Conservation (phyloP, 2,329 filamentous ascomycete species). For the Pestalotiopsis sp. region DNA sequence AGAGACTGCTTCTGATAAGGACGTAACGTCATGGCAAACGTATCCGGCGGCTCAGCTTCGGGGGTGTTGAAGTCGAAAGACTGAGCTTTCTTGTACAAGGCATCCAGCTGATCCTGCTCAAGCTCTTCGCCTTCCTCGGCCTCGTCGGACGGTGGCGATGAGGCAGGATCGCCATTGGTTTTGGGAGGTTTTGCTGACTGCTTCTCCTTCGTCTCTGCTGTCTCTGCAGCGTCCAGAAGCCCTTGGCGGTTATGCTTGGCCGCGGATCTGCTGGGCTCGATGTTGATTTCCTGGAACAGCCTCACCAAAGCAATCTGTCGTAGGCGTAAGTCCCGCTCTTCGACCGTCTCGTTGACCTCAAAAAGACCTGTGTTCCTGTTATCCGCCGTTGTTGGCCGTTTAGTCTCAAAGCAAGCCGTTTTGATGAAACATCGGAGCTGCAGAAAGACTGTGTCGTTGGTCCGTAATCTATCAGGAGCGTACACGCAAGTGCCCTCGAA, state of each 20-base stretch:
- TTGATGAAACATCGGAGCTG: constrained; percentile 81
- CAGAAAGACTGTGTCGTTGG: constrained; percentile 92
- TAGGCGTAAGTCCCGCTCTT: constrained; percentile 80
- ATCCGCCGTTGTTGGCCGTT: constrained; percentile 60
- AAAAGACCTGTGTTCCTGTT: constrained; percentile 76
- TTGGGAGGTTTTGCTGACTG: constrained; percentile 39
- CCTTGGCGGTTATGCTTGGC: constrained; percentile 81
- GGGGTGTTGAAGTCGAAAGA: constrained; percentile 95
- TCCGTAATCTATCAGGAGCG: constrained; percentile 78
- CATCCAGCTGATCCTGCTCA: constrained; percentile 92
- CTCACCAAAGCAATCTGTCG: constrained; percentile 87
- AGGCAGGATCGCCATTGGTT: constrained; percentile 34
- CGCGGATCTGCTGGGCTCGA: constrained; percentile 72
- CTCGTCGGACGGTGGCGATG: constrained; percentile 61
- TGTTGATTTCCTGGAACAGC: constrained; percentile 84
- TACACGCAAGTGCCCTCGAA: constrained; percentile 91
- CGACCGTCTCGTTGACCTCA: constrained; percentile 79
- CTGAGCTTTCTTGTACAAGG: constrained; percentile 92
- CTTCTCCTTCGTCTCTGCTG: constrained; percentile 74
- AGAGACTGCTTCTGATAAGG: constrained; percentile 95
- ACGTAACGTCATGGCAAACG: constrained; percentile 79
- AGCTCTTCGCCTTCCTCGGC: constrained; percentile 86
- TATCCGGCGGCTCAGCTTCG: constrained; percentile 77
- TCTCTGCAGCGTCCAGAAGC: constrained; percentile 82
- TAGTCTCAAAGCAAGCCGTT: constrained; percentile 69